These are phyloP conservation scores for Chaetomium sp. DNA, from an alignment of 2,329 filamentous ascomycete species.

Conservation along the genomic window DNA sequence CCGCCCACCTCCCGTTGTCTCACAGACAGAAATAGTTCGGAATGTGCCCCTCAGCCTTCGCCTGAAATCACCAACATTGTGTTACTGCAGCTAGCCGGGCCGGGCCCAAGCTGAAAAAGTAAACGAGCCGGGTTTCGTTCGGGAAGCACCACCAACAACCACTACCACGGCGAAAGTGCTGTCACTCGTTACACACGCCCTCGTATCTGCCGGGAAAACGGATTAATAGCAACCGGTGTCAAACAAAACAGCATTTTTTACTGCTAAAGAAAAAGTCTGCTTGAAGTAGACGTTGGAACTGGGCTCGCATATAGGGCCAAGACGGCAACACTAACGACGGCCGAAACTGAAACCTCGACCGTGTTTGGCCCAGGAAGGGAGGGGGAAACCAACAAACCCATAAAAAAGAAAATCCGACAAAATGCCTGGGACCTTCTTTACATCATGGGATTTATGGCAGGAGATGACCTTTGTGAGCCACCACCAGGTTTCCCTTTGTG, in stretches of 20 bases:
- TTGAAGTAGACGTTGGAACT: no score
- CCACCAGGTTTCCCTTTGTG: not conserved
- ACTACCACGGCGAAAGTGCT: conserved; percentile 2
- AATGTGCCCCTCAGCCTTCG: not conserved
- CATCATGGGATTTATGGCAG: conserved; percentile 74
- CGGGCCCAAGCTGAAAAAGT: conserved; percentile 8
- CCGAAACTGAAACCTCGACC: no score
- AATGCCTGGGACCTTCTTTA: conserved; percentile 52
- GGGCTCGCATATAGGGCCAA: no score
- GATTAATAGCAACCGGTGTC: not conserved
- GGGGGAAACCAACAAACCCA: not conserved
- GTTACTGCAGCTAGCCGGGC: conserved; percentile 17
- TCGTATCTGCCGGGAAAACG: conserved; percentile 14
- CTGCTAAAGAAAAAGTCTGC: no score
- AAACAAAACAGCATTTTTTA: not conserved
- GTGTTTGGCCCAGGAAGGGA: no score
- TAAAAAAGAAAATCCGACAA: conserved; percentile 8
- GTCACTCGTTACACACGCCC: conserved; percentile 22
- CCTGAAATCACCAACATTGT: conserved; percentile 12
- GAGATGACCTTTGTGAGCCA: conserved; percentile 78
- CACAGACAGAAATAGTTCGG: not conserved
- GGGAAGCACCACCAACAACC: not conserved
- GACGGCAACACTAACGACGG: no score
- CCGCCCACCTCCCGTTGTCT: not conserved
- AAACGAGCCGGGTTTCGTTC: not conserved